A percentile compares a stretch with the other conserved stretches of the same genome.
phyloP scores from a whole-genome alignment of 768 basidiomycete genomes.

The Pleurotus platypus region DNA sequence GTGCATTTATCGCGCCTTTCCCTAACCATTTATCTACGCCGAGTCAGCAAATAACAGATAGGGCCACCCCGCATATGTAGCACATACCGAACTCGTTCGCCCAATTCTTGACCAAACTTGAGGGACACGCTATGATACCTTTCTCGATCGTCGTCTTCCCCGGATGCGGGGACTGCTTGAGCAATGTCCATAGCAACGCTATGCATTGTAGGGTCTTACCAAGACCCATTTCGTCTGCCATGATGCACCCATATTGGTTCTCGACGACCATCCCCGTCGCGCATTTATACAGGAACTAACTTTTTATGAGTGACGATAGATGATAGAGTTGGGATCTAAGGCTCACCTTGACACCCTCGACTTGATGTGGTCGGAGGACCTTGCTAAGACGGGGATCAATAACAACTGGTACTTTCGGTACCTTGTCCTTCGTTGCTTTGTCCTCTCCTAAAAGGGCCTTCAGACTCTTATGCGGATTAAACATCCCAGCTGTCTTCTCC shows the following conservation, averaged over 20 bases:
- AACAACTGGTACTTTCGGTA: slow-evolving; percentile 89
- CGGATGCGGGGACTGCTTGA: slow-evolving; percentile 91
- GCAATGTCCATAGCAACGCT: slow-evolving; percentile 87
- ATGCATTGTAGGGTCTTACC: slow-evolving; percentile 98
- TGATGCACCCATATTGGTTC: slow-evolving; percentile 93
- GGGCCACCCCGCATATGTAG: background rate
- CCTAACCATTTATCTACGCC: slow-evolving; percentile 94
- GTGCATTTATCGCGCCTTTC: slow-evolving; percentile 70
- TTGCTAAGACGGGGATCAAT: slow-evolving; percentile 88
- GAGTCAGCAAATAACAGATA: background rate
- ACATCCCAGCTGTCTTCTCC: slow-evolving; percentile 71
- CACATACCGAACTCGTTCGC: slow-evolving; percentile 86
- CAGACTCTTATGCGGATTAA: slow-evolving; percentile 91
- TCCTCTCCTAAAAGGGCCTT: slow-evolving; percentile 73
- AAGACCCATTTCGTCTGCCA: slow-evolving; percentile 99
- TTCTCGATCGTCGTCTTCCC: slow-evolving; percentile 91
- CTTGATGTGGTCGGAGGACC: slow-evolving; percentile 93
- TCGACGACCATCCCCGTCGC: slow-evolving; percentile 91
- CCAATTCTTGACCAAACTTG: slow-evolving; percentile 97
- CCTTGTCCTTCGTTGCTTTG: slow-evolving; percentile 59
- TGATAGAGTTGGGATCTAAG: background rate
- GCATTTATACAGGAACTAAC: slow-evolving; percentile 91
- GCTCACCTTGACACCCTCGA: slow-evolving; percentile 93
- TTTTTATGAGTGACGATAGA: background rate
- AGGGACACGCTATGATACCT: slow-evolving; percentile 95